A percentile compares a stretch with the other conserved stretches of the same genome.
Evolutionary conservation across 345 rosid species (phyloP).

Genomic region (Draba incana): DNA sequence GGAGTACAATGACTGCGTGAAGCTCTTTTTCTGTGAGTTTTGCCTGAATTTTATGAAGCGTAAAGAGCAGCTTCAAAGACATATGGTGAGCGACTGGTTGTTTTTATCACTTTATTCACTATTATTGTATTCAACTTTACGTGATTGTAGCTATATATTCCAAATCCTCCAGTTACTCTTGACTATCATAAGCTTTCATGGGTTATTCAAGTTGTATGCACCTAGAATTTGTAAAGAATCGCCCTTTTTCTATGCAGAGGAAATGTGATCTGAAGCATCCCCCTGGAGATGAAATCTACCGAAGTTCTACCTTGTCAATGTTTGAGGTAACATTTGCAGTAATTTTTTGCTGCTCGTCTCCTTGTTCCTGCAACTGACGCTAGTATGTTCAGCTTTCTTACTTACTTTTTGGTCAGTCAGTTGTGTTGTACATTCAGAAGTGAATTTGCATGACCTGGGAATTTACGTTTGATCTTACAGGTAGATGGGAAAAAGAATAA

Average conservation of each 20-base stretch:
- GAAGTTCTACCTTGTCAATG: conserved; percentile 97
- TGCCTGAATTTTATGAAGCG: conserved; percentile 99
- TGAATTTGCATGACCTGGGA: background rate
- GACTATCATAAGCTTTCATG: background rate
- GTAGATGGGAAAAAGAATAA: conserved; percentile 96
- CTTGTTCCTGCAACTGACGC: conserved; percentile 43
- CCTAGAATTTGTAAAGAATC: background rate
- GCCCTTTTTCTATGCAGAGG: conserved; percentile 49
- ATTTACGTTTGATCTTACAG: conserved; percentile 16
- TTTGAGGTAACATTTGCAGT: conserved; percentile 68
- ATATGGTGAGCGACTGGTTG: conserved; percentile 68
- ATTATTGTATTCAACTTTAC: background rate
- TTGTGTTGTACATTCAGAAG: conserved; percentile 17
- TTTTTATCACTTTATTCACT: background rate
- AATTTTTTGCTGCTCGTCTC: background rate
- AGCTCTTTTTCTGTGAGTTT: conserved; percentile 99
- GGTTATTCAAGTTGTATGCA: background rate
- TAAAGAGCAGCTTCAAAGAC: conserved; percentile 98
- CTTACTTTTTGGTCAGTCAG: background rate
- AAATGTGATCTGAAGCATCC: conserved; percentile 99
- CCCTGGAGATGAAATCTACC: conserved; percentile 98
- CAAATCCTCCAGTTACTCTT: background rate
- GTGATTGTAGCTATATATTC: background rate
- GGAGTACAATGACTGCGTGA: conserved; percentile 89
- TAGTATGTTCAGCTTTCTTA: conserved; percentile 10